These are phyloP conservation scores for Solanum medicagineum DNA, from an alignment of 257 asterid genomes.

Conservation along the genomic window DNA sequence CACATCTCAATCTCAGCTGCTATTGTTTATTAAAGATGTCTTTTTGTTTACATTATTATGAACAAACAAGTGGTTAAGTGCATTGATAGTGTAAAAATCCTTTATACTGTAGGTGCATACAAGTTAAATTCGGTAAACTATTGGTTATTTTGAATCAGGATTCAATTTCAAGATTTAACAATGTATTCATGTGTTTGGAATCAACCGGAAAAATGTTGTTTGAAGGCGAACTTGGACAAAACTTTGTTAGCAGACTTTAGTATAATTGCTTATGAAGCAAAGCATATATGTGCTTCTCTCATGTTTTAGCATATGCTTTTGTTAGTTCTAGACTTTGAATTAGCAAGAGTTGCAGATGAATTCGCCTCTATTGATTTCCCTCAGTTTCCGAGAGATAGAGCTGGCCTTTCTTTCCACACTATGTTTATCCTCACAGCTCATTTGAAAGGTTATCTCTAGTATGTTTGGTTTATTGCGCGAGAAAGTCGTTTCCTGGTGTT, in stretches of 20 bases:
- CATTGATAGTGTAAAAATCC: neutral
- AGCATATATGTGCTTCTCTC: neutral
- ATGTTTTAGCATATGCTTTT: neutral
- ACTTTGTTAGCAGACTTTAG: neutral
- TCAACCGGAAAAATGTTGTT: neutral
- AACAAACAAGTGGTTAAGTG: neutral
- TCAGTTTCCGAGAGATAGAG: constrained; percentile 28
- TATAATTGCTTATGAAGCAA: neutral
- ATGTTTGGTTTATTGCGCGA: neutral
- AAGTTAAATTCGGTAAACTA: neutral
- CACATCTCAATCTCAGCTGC: neutral
- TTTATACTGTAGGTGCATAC: neutral
- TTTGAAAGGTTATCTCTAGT: constrained; percentile 42
- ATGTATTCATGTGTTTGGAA: neutral
- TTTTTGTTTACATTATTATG: neutral
- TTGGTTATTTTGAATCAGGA: neutral
- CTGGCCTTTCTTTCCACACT: constrained; percentile 44
- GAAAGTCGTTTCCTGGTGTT: neutral
- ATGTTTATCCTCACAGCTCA: constrained; percentile 59
- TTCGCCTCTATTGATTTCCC: constrained; percentile 29
- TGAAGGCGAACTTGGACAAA: neutral
- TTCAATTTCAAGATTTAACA: neutral
- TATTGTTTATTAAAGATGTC: neutral
- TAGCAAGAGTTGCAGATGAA: constrained; percentile 31
- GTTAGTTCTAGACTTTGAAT: neutral